phyloP scores from a whole-genome alignment of 148 eudicot genomes.

The Rhododendron henanense region DNA sequence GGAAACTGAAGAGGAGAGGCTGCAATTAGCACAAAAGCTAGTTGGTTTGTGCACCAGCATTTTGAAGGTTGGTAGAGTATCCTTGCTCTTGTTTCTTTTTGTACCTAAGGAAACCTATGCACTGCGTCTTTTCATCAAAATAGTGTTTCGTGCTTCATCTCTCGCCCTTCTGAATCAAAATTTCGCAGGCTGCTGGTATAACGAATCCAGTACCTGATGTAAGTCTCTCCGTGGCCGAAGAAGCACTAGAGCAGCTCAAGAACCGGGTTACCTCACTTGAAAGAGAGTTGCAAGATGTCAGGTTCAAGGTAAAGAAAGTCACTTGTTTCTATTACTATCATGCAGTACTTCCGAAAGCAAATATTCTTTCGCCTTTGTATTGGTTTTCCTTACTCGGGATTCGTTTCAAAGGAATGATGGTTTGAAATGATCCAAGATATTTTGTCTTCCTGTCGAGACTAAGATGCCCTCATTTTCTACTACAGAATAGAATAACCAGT shows the following conservation, averaged over 20 bases:
- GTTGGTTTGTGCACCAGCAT: conserved; percentile 68
- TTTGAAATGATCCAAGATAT: neutral
- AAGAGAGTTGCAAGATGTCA: conserved; percentile 63
- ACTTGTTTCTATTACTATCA: neutral
- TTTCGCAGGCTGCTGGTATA: conserved; percentile 66
- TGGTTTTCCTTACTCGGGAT: neutral
- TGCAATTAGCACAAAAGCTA: conserved; percentile 63
- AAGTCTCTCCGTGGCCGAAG: conserved; percentile 49
- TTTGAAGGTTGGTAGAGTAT: conserved; percentile 49
- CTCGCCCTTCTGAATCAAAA: neutral
- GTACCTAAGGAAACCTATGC: neutral
- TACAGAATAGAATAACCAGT: conserved; percentile 48
- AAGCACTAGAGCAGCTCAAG: conserved; percentile 61
- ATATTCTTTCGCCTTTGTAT: neutral
- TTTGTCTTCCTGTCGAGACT: neutral
- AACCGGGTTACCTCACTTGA: conserved; percentile 40
- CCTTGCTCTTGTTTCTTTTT: neutral
- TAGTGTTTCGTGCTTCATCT: neutral
- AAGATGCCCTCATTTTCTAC: neutral
- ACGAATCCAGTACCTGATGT: conserved; percentile 49
- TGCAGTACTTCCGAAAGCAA: neutral
- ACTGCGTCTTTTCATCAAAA: neutral
- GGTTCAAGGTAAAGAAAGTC: conserved; percentile 45
- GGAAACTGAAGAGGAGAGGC: conserved; percentile 75
- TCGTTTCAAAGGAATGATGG: neutral